phyloP scores from a whole-genome alignment of 1,284 basidiomycete species.

The Pisolithus thermaeus region DNA sequence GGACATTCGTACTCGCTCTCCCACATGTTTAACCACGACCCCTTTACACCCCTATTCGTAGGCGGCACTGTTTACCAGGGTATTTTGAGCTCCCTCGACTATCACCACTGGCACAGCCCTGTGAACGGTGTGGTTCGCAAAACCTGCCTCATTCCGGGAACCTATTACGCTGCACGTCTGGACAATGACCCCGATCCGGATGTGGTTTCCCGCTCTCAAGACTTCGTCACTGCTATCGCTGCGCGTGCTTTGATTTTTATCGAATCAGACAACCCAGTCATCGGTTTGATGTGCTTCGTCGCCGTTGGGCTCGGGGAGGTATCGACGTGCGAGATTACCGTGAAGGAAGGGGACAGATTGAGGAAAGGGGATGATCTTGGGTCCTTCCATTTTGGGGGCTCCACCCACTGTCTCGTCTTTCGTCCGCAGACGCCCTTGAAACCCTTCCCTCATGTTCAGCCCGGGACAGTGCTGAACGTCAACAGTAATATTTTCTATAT shows the following conservation, averaged over 20 bases:
- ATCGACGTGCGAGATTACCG: conserved; percentile 39
- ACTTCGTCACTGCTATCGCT: conserved; percentile 22
- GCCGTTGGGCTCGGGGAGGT: conserved; percentile 20
- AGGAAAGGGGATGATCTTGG: conserved; percentile 40
- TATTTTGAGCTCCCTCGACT: conserved; percentile 35
- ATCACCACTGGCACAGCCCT: conserved; percentile 55
- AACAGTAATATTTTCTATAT: conserved; percentile 1
- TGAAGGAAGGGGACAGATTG: conserved; percentile 25
- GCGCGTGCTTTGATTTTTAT: conserved; percentile 48
- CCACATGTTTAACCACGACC: conserved; percentile 31
- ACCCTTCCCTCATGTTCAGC: background rate
- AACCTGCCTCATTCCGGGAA: conserved; percentile 40
- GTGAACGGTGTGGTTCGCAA: conserved; percentile 45
- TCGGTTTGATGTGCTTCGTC: conserved; percentile 27
- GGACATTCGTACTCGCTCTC: conserved; percentile 40
- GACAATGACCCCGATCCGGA: conserved; percentile 17
- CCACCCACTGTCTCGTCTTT: conserved; percentile 39
- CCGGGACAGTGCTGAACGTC: background rate
- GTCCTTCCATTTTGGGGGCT: conserved; percentile 48
- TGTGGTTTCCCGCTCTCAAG: conserved; percentile 22
- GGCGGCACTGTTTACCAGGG: conserved; percentile 21
- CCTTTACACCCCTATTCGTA: conserved; percentile 40
- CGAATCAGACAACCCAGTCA: conserved; percentile 36
- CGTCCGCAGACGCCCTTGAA: background rate
- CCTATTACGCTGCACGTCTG: conserved; percentile 45